These are phyloP conservation scores for Aeschynomene evenia DNA, from an alignment of 306 rosid genomes.

Conservation along the genomic window DNA sequence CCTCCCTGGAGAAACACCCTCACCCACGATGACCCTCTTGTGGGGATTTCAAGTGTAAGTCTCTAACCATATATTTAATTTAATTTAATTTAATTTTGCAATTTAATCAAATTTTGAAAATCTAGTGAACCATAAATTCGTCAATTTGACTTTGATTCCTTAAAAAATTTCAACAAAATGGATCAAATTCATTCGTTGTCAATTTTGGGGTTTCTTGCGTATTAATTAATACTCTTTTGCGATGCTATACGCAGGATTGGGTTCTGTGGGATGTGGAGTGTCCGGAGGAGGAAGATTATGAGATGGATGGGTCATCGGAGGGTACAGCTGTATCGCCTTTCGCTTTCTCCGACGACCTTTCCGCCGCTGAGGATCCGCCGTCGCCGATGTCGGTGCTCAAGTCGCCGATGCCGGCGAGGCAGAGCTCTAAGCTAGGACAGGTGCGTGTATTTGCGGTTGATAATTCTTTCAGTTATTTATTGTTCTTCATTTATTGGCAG, in stretches of 20 bases:
- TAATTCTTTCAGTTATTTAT: neutral
- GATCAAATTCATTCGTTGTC: neutral
- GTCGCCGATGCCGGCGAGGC: conserved; percentile 26
- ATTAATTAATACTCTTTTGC: neutral
- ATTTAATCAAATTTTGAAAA: neutral
- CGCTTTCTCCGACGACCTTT: conserved; percentile 42
- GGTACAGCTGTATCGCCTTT: conserved; percentile 37
- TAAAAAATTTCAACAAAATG: too few relatives aligned
- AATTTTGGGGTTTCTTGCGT: neutral
- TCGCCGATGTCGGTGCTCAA: conserved; percentile 47
- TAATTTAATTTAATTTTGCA: too few relatives aligned
- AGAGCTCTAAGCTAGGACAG: conserved; percentile 26
- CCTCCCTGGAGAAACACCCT: conserved; percentile 88
- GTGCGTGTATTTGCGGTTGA: neutral
- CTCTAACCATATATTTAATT: neutral
- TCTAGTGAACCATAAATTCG: neutral
- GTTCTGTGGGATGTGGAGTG: conserved; percentile 62
- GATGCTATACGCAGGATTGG: conserved; percentile 57
- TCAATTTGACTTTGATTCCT: too few relatives aligned
- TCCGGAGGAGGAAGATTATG: conserved; percentile 25
- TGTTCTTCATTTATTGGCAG: neutral
- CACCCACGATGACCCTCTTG: conserved; percentile 59
- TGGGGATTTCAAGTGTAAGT: neutral
- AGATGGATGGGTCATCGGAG: conserved; percentile 29
- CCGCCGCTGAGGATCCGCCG: conserved; percentile 28